Evolutionary conservation across 805 yeast species (phyloP), one percentile per base, ranked within the genome.

Genomic region (Candida glaebosa): DNA sequence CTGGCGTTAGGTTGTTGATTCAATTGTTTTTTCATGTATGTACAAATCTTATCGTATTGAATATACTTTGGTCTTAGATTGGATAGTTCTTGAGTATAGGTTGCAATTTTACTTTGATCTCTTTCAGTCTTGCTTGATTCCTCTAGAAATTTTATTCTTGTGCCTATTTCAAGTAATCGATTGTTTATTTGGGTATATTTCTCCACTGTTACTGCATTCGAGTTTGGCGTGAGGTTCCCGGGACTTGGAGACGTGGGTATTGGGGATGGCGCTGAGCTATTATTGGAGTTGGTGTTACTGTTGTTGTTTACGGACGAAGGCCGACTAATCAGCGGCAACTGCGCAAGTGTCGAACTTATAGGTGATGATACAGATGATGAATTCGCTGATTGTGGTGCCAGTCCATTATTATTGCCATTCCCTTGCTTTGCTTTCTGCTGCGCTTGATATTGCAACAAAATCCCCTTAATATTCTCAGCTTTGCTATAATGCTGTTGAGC

Each of bases 401-500:
- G 22, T n/a, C 31, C 19, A 18, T 15, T 16, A 10, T n/a, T 18
- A 37, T 36, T 32, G 15, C 17, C 26, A n/a, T 34, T 36, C 18
- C 40, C 43, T 37, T 41, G 33, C 42, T 46, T 49, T 3, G 54
- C 63, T 31, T 53, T 52, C 51, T 73, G 70, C 48, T 76, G 77
- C 10, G 67, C 68, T 45, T 72, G 76, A 51, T 75, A 78, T 41
- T 75, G 76, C 38, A 80, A 63, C 52, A 83, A 66, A 25, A 82
- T 67, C 34, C 75, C 75, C 54, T 78, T 81, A 46, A 83, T 78
- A 40, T 73, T 73, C 31, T 82, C 79, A 2, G 87, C 87, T 46
- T 76, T 79, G 44, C 67, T 69, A 49, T 76, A 60, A 50, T 82
- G 82, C 46, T 79, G 82, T 49, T 76, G 75, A n/a, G 87, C 88